Evolutionary conservation across 352 stramenopile genomes (phyloP), one percentile per base, ranked within the genome.

Genomic region (Phytophthora pluvialis): DNA sequence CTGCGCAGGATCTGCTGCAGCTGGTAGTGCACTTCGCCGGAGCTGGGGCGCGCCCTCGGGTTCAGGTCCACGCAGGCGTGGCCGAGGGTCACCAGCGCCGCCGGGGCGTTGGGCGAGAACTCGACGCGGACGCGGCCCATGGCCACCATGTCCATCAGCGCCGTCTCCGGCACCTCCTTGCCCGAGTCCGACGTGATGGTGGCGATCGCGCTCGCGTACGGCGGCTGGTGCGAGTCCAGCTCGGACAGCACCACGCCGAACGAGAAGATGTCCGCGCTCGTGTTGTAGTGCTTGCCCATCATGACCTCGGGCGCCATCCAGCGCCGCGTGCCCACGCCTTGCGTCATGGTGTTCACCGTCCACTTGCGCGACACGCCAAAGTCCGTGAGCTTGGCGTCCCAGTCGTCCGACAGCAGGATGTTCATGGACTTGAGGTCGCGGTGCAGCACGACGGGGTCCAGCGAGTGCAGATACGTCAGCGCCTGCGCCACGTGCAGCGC

Each of bases 341-440:
- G 64, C 1, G 75, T 85, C 78, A 88, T 85, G 0, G 75, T 89
- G 40, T 83, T 72, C 39, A 53, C 58, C 28, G 68, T 72, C 39
- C 62, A 69, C 36, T 73, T 70, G 6, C 78, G 63, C 4, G 75
- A 78, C 3, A 83, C 68, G 25, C 81, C 81, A 64, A 90, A 90
- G 59, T 86, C 78, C 8, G 77, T 79, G 62, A 90, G 38, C 33
- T 90, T 90, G 21, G 81, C 73, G 12, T 76, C 44, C 33, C 62
- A 63, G 2, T 70, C 33, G 0, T 43, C 36, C 5, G 67, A 57
- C 13, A 90, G 48, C 8, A 90, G 54, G 26, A 90, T 73, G 53
- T 88, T 90, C 59, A 76, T 80, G 1, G 81, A 88, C 55, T 88
- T 90, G 44, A 90, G 62, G 38, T 90, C 76, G 42, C 78, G 76